phyloP scores from a whole-genome alignment of 352 stramenopile genomes.

The Phytophthora melonis region DNA sequence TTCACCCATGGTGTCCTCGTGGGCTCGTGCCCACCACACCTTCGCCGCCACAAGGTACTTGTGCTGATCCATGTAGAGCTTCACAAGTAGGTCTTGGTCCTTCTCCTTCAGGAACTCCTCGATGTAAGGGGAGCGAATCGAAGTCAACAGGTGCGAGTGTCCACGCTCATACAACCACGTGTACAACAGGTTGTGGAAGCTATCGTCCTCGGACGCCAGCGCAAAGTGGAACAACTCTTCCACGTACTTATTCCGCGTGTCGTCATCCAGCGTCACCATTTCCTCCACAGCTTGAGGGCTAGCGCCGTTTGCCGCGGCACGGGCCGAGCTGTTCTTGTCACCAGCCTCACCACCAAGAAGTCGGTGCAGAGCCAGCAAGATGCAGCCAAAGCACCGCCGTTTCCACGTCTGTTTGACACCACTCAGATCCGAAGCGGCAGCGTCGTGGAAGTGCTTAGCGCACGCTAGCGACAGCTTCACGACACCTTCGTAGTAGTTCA shows the following conservation, averaged over 20 bases:
- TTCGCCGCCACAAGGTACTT: constrained; percentile 88
- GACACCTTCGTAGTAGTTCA: constrained; percentile 88
- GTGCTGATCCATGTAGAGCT: constrained; percentile 89
- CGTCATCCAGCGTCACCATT: constrained; percentile 79
- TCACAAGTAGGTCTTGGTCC: constrained; percentile 86
- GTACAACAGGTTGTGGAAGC: constrained; percentile 84
- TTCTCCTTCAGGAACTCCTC: constrained; percentile 87
- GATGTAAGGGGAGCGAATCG: constrained; percentile 78
- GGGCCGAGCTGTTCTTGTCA: constrained; percentile 7
- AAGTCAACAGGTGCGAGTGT: constrained; percentile 62
- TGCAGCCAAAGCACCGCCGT: constrained; percentile 79
- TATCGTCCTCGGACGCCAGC: constrained; percentile 74
- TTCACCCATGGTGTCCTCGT: constrained; percentile 62
- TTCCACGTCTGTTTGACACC: constrained; percentile 78
- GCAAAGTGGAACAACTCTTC: constrained; percentile 84
- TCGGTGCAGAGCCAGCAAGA: constrained; percentile 72
- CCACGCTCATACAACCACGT: constrained; percentile 87
- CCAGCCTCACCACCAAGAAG: constrained; percentile 50
- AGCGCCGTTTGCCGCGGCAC: constrained; percentile 21
- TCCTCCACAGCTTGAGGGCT: constrained; percentile 80
- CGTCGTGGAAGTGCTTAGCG: constrained; percentile 83
- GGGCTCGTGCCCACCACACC: constrained; percentile 82
- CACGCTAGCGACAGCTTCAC: constrained; percentile 86
- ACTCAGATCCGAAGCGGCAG: constrained; percentile 66
- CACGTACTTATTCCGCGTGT: constrained; percentile 67